Evolutionary conservation across 352 stramenopile genomes (phyloP).

Genomic region (Globisporangium camurandrum): DNA sequence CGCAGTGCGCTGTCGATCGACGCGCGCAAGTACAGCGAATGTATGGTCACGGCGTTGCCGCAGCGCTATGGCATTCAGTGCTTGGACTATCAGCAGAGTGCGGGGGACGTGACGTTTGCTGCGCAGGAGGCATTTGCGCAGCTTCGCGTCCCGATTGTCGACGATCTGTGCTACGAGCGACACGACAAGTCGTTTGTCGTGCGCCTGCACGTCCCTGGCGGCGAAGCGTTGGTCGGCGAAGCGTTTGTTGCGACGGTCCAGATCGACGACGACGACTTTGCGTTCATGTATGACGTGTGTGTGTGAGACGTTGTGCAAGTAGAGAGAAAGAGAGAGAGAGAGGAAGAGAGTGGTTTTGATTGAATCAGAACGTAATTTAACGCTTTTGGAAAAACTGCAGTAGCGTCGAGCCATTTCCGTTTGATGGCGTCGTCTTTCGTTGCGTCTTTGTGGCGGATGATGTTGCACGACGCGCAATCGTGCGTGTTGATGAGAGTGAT

Average conservation of each 20-base stretch:
- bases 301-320: too few species aligned
- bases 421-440: slow-evolving; percentile 3
- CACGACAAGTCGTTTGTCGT: slow-evolving; percentile 89
- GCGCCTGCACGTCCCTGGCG: slow-evolving; percentile 88
- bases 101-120: slow-evolving; percentile 88
- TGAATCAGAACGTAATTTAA: too few species aligned
- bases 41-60: slow-evolving; percentile 44
- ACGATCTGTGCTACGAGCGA: slow-evolving; percentile 89
- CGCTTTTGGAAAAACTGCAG: slow-evolving; percentile 42
- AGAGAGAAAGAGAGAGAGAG: too few species aligned
- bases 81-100: slow-evolving; percentile 65
- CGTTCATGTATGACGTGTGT: too few species aligned
- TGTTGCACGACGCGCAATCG: background rate
- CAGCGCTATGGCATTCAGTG: slow-evolving; percentile 55
- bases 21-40: slow-evolving; percentile 43
- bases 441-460: too few species aligned
- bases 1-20: slow-evolving; percentile 53
- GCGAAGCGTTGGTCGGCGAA: slow-evolving; percentile 84
- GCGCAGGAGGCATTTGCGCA: slow-evolving; percentile 77
- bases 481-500: too few species aligned
- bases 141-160: slow-evolving; percentile 89
- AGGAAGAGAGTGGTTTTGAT: too few species aligned
- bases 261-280: slow-evolving; percentile 93
- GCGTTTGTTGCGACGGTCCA: slow-evolving; percentile 82
- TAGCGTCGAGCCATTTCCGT: slow-evolving; percentile 19